Base-by-base conservation (phyloP, 2,329 filamentous ascomycete species). In the Colletotrichum somersetense region DNA sequence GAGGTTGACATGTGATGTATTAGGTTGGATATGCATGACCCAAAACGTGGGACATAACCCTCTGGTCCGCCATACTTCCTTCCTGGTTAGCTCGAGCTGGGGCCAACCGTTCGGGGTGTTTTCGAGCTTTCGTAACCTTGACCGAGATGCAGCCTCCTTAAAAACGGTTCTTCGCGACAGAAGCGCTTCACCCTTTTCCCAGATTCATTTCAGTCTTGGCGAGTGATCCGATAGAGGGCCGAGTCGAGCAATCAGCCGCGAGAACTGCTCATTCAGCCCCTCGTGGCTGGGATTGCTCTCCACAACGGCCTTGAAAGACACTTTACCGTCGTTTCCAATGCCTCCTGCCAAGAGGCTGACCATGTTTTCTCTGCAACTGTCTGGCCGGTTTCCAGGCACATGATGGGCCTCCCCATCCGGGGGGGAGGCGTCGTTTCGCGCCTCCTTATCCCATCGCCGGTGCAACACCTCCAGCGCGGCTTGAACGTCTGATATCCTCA, bases 261-360 rank as follows among this genome's bases (percentile, higher is more conserved):
- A 30, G 10, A 42, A 63, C 35, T 42, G 61, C 33, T 53, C n/a
- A 12, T 30, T 23, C 16, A 63, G 23, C 16, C 48, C 33, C 38
- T 63, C 35, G 16, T 63, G 20, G 11, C n/a, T 14, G 12, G 46
- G 61, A 53, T 63, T 50, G 10, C n/a, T 50, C 48, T 53, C 10
- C 33, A 30, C 48, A 42, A 63, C 33, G 35, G 38, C 16, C 46
- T 53, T 52, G 48, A 63, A 63, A 38, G 61, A 63, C 11, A n/a
- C 61, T 12, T 38, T 14, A n/a, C 48, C 50, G 2, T 53, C n/a
- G 16, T 40, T 11, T 40, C n/a, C 35, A 20, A 11, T n/a, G 33
- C 11, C 11, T 48, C 18, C 46, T 53, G 46, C 48, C 33, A 63
- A 40, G 23, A 63, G 61, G 38, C 61, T 48, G 35, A 16, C n/a